A percentile compares a stretch with the other conserved stretches of the same genome.
phyloP scores from a whole-genome alignment of 495 filamentous ascomycete genomes.

The Penicillium odoratum region DNA sequence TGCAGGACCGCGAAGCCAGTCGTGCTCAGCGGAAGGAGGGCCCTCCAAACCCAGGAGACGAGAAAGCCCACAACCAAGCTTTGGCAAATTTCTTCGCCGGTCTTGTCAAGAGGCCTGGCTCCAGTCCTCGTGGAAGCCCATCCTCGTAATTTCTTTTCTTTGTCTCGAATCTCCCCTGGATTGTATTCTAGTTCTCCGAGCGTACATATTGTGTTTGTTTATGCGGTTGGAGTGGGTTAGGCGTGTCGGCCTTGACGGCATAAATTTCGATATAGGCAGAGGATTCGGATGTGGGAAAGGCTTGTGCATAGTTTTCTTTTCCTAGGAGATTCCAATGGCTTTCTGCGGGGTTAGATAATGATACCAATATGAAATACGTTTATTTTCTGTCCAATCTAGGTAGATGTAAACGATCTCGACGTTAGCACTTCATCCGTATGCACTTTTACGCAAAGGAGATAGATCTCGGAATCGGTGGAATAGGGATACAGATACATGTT shows the following conservation, averaged over 20 bases:
- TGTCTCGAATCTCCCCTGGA: conserved; percentile 8
- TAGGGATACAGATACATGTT: neutral
- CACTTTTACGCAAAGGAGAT: no score
- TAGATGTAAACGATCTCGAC: no score
- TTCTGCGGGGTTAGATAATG: conserved; percentile 33
- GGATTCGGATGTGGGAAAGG: conserved; percentile 2
- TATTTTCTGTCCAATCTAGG: conserved; percentile 2
- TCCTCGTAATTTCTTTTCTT: conserved; percentile 29
- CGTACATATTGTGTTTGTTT: conserved; percentile 29
- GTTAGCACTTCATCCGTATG: no score
- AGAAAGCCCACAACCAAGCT: conserved; percentile 65
- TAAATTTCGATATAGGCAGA: conserved; percentile 29
- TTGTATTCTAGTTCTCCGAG: conserved; percentile 36
- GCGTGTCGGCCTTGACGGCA: conserved; percentile 28
- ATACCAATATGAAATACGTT: conserved; percentile 33
- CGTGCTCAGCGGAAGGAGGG: conserved; percentile 49
- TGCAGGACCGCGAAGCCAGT: conserved; percentile 56
- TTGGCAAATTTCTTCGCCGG: conserved; percentile 67
- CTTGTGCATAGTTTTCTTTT: conserved; percentile 20
- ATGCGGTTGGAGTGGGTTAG: conserved; percentile 25
- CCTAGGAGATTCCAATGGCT: conserved; percentile 19
- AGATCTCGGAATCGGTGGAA: no score
- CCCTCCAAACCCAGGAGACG: conserved; percentile 43
- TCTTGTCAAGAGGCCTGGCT: conserved; percentile 58
- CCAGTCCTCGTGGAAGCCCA: conserved; percentile 45